A percentile compares a stretch with the other conserved stretches of the same genome.
Evolutionary conservation across 495 filamentous ascomycete species (phyloP).

Genomic region (Xylaria grammica): DNA sequence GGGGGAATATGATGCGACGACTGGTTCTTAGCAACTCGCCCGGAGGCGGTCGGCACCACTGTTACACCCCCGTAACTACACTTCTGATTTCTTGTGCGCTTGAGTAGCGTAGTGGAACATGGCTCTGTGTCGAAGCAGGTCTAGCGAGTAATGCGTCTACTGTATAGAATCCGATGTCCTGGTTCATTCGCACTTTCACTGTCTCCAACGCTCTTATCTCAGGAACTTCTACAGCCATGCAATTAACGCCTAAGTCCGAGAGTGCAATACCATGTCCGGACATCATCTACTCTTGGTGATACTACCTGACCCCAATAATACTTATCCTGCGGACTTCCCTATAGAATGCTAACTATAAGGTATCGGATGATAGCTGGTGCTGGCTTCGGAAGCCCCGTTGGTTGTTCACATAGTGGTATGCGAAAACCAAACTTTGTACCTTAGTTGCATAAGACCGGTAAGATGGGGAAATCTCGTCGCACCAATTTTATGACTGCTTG

Average conservation of each 20-base stretch:
- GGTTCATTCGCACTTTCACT: conserved; percentile 1
- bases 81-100: not conserved
- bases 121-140: not conserved
- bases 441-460: no score
- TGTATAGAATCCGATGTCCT: not conserved
- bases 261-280: not conserved
- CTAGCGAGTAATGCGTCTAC: not conserved
- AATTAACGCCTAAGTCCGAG: not conserved
- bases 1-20: not conserved
- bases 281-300: not conserved
- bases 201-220: not conserved
- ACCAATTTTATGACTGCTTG: no score
- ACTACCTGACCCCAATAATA: no score
- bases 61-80: no score
- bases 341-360: no score
- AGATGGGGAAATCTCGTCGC: no score
- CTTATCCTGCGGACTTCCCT: no score
- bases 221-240: not conserved
- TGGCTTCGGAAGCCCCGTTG: no score
- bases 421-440: no score
- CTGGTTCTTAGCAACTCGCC: not conserved
- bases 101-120: not conserved
- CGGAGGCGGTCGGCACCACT: not conserved
- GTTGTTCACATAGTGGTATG: no score
- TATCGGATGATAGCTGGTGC: no score